phyloP scores from a whole-genome alignment of 768 basidiomycete species.

The Phanerochaete carnosa region DNA sequence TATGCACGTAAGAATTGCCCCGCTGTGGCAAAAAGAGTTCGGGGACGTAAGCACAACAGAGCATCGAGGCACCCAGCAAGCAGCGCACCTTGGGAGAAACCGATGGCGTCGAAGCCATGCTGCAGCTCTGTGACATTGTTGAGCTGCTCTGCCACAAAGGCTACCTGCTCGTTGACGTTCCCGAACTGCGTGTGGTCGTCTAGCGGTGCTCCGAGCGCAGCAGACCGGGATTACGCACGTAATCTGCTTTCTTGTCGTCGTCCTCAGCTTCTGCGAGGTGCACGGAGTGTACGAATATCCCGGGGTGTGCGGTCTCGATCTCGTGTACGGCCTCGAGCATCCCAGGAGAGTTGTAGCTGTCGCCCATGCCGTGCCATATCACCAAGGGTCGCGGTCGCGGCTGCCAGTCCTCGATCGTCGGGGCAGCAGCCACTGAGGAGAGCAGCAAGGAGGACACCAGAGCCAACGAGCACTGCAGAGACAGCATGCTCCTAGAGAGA shows the following conservation, averaged over 20 bases:
- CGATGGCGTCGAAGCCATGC: constrained; percentile 80
- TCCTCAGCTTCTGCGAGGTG: constrained; percentile 61
- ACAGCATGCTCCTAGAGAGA: too few species aligned
- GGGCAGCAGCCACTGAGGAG: neutral
- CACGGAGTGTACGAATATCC: constrained; percentile 75
- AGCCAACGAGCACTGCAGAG: neutral
- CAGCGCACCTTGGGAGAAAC: constrained; percentile 75
- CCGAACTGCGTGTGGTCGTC: constrained; percentile 56
- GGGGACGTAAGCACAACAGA: neutral
- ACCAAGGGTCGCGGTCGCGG: constrained; percentile 50
- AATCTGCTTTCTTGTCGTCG: constrained; percentile 65
- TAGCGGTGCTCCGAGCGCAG: neutral
- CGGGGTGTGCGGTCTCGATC: constrained; percentile 63
- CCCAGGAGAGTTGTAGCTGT: constrained; percentile 69
- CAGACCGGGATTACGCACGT: constrained; percentile 33
- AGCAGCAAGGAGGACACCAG: neutral
- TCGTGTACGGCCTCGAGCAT: constrained; percentile 61
- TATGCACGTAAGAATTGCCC: constrained; percentile 89
- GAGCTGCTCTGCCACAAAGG: constrained; percentile 61
- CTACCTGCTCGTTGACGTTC: constrained; percentile 69
- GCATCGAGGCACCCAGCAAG: neutral
- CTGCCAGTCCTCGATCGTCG: neutral
- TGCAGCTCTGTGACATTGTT: constrained; percentile 58
- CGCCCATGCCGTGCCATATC: constrained; percentile 80
- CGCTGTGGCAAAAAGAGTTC: constrained; percentile 35